Base-by-base conservation (phyloP, 2,329 filamentous ascomycete species). In the Fusarium sacchari region DNA sequence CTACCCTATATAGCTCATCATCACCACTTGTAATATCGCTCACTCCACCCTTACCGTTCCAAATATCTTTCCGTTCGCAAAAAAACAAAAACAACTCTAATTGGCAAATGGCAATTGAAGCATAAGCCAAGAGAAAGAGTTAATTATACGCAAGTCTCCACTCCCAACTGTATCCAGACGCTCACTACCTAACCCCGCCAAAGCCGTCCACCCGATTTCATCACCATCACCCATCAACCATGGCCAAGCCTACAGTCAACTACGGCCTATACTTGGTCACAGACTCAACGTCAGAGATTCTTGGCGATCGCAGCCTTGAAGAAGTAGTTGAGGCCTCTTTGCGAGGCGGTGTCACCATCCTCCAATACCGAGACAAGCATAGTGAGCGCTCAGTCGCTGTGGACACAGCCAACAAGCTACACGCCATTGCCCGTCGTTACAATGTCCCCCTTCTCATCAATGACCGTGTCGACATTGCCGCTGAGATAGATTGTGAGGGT, bases 181-280 rank as follows among this genome's bases (percentile, higher is more conserved):
- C 36, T 71, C n/a, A n/a, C 36, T 67, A n/a, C n/a, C n/a, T n/a
- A n/a, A 75, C 61, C 62, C 65, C 61, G 36, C 68, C 53, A 62
- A 26, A 66, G 44, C 43, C 57, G 28, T n/a, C 18, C 28, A 22
- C 26, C 42, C 34, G 30, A 24, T 36, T 40, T 44, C 46, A 55
- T 67, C 46, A 39, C 26, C 58, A 28, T 36, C 39, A 36, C 28
- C 60, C 22, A 61, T 55, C 39, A 32, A 28, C 60, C 22, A 61
- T 56, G 52, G 36, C 69, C 47, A 79, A 77, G 26, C 56, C 59
- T 7, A 37, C 83, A 26, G 86, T 92, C 52, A 91, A 97, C 83
- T 95, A 97, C 81, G 91, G 92, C 55, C 86, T 98, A 43, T 98
- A 98, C 81, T 88, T 98, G 65, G 95, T 98, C 76, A 98, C 95